Evolutionary conservation across 371 early-diverging fungal species (phyloP), one percentile per base, ranked within the genome.

Genomic region (Blastocladiella emersonii): DNA sequence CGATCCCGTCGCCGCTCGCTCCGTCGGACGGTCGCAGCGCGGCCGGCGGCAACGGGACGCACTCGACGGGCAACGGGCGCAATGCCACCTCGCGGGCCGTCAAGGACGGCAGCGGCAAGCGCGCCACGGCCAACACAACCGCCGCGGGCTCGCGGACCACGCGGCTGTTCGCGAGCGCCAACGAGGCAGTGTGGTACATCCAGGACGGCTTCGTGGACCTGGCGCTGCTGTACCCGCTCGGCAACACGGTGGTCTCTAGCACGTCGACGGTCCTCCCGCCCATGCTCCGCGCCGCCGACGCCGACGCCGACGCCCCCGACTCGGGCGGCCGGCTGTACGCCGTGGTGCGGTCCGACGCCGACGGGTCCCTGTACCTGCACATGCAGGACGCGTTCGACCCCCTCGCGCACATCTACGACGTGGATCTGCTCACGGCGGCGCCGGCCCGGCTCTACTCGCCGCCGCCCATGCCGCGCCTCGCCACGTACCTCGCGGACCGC

Each of bases 331-430:
- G 34, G 32, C 55, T 27, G 27, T 27, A 32, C 34, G 55, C 32
- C 30, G 19, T 34, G 32, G 32, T 53, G 32, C 55, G 34, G 15
- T 4, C 55, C 30, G 32, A 30, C 27, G 2, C 8, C 32, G 19
- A 53, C 13, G 67, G 80, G 71, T 32, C 89, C 83, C 73, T 88
- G 45, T 44, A 19, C 23, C 45, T 44, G 12, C 45, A 44, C 23
- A 44, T 44, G 45, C 45, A 44, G 23, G 45, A 21, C 23, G 45
- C 19, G 45, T 44, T 10, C 45, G 23, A 44, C 45, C 45, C 45
- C 10, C 10, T 10, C 12, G 19, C 17, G 45, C 4, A 3, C 4
- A 17, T 44, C 10, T 5, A 5, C 19, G 8, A 17, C 45, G 21
- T 44, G 45, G 45, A 44, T 21, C 21, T 44, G 19, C 12, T 10